Evolutionary conservation across 2,329 filamentous ascomycete genomes (phyloP).

Genomic region (Aureobasidium melanogenum): DNA sequence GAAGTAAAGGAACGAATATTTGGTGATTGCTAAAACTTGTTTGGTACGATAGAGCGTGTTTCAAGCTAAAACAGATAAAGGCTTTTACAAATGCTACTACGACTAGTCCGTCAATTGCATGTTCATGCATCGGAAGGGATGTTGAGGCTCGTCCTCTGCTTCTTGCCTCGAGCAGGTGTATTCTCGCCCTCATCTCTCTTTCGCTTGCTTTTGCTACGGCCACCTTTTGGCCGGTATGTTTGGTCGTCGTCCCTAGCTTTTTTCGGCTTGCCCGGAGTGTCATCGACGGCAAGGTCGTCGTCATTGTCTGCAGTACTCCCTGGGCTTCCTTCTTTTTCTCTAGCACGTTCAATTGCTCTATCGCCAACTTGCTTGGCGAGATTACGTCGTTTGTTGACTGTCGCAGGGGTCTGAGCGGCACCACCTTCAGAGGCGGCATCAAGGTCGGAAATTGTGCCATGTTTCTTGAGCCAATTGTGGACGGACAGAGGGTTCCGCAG

Average conservation of each 20-base stretch:
- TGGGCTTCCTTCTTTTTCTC: conserved; percentile 25
- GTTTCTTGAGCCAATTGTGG: conserved; percentile 72
- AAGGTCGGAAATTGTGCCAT: conserved; percentile 15
- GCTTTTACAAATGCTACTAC: background rate
- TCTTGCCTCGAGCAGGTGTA: conserved; percentile 15
- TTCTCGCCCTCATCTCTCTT: conserved; percentile 21
- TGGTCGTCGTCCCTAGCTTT: conserved; percentile 32
- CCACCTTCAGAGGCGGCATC: conserved; percentile 34
- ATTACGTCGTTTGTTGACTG: conserved; percentile 37
- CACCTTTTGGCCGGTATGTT: conserved; percentile 41
- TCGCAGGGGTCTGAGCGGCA: conserved; percentile 70
- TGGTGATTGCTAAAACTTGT: background rate
- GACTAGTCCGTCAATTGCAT: background rate
- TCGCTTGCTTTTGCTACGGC: conserved; percentile 38
- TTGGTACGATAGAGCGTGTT: background rate
- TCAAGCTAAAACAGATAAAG: background rate
- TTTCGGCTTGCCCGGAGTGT: conserved; percentile 29
- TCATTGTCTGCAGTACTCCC: conserved; percentile 25
- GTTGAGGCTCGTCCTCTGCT: conserved; percentile 17
- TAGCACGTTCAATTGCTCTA: conserved; percentile 25
- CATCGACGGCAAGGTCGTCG: conserved; percentile 27
- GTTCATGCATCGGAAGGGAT: background rate
- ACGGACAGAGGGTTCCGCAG: conserved; percentile 80
- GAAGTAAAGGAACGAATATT: conserved; percentile 15
- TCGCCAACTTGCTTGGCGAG: conserved; percentile 29